These are phyloP conservation scores for Kalanchoe fedtschenkoi DNA, from an alignment of 164 flowering plant genomes.

Conservation along the genomic window DNA sequence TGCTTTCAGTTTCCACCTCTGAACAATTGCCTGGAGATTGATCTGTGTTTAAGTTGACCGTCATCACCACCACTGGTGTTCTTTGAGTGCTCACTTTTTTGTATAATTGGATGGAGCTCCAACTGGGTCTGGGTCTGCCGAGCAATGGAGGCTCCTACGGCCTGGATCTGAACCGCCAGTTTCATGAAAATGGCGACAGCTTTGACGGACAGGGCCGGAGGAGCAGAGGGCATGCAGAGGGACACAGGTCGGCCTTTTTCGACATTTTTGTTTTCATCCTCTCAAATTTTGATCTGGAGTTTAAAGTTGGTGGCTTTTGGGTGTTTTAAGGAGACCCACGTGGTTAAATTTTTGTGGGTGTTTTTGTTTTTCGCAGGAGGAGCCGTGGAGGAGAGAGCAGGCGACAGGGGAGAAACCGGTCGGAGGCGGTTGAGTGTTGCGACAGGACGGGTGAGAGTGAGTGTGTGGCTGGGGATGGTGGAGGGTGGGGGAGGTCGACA, in stretches of 20 bases:
- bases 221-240: not conserved
- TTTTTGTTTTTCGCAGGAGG: not conserved
- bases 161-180: conserved; percentile 2
- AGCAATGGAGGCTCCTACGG: not conserved
- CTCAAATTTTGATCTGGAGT: not conserved
- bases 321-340: not conserved
- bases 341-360: not conserved
- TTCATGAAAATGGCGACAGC: conserved; percentile 3
- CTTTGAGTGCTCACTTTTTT: not conserved
- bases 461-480: not conserved
- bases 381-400: not conserved
- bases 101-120: conserved; percentile 3
- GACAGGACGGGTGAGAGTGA: conserved; percentile 3
- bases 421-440: not conserved
- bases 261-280: not conserved
- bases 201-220: not conserved
- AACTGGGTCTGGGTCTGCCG: conserved; percentile 3
- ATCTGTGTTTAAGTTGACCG: not conserved
- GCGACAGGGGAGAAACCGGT: not conserved
- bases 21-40: conserved; percentile 1
- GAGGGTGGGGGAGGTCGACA: not conserved
- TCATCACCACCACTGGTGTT: not conserved
- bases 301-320: not conserved
- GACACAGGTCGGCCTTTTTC: not conserved
- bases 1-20: not conserved